Evolutionary conservation across 768 basidiomycete species (phyloP).

Genomic region (Candolleomyces efflorescens): DNA sequence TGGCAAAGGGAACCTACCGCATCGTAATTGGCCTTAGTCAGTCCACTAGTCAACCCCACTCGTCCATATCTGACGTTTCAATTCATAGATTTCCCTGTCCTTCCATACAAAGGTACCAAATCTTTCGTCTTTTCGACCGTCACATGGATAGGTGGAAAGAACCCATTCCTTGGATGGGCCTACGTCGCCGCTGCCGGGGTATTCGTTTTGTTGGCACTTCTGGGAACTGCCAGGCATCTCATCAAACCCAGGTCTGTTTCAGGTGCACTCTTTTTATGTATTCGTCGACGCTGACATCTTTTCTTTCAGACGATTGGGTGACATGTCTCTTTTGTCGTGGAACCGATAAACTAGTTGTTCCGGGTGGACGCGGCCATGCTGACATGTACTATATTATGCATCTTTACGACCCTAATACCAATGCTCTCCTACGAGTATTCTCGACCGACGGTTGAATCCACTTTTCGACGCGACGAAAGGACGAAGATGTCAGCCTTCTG

Average conservation of each 20-base stretch:
- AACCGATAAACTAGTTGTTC: constrained; percentile 45
- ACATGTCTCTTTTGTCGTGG: constrained; percentile 87
- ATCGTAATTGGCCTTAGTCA: constrained; percentile 78
- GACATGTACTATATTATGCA: constrained; percentile 11
- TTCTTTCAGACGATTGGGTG: constrained; percentile 65
- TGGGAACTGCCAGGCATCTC: constrained; percentile 88
- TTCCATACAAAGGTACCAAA: constrained; percentile 90
- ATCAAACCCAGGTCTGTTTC: constrained; percentile 78
- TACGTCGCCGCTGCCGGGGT: constrained; percentile 88
- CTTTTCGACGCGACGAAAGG: too few species aligned
- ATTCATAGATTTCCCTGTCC: constrained; percentile 85
- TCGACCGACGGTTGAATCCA: neutral
- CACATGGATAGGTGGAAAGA: constrained; percentile 98
- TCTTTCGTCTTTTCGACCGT: constrained; percentile 96
- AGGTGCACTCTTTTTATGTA: neutral
- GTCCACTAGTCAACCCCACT: constrained; percentile 25
- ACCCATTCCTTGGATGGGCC: constrained; percentile 97
- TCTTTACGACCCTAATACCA: constrained; percentile 23
- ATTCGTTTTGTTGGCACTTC: constrained; percentile 83
- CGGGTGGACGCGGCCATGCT: neutral
- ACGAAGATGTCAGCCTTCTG: too few species aligned
- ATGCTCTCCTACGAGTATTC: neutral
- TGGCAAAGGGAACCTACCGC: constrained; percentile 71
- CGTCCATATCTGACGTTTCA: constrained; percentile 2
- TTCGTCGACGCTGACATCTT: neutral